These are phyloP conservation scores for Saturnispora quitensis DNA, from an alignment of 805 yeast species.

Conservation along the genomic window DNA sequence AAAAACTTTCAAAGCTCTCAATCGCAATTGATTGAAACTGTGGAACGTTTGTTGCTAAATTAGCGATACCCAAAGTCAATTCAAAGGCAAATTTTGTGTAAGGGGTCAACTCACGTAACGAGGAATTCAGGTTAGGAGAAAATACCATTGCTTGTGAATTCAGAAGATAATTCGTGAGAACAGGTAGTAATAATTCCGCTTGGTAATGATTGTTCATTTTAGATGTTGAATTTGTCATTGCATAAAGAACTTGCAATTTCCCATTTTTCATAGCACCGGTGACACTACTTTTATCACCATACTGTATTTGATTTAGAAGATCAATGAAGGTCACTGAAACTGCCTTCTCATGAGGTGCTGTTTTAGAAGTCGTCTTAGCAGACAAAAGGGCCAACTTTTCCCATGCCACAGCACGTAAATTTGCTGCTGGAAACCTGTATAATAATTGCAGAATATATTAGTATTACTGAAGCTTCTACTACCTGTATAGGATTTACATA, in stretches of 20 bases:
- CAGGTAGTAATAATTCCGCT: slow-evolving; percentile 35
- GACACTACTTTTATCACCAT: background rate
- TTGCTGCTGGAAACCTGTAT: slow-evolving; percentile 27
- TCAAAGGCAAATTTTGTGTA: slow-evolving; percentile 33
- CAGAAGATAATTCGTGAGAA: slow-evolving; percentile 37
- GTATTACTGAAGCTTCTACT: background rate
- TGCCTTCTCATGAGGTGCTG: slow-evolving; percentile 15
- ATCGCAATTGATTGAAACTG: slow-evolving; percentile 11
- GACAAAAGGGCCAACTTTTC: slow-evolving; percentile 29
- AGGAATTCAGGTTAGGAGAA: slow-evolving; percentile 22
- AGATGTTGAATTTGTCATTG: slow-evolving; percentile 41
- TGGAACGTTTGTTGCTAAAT: slow-evolving; percentile 19
- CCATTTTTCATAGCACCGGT: background rate
- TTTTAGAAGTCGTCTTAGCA: slow-evolving; percentile 17
- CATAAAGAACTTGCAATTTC: slow-evolving; percentile 46
- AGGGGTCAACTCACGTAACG: slow-evolving; percentile 27
- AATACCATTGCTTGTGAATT: slow-evolving; percentile 38
- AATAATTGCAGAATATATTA: background rate
- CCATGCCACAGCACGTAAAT: slow-evolving; percentile 31
- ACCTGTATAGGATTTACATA: slow-evolving; percentile 8
- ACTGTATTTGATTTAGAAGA: background rate
- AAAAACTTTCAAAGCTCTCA: slow-evolving; percentile 4
- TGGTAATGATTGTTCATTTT: slow-evolving; percentile 29
- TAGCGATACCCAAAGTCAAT: slow-evolving; percentile 26
- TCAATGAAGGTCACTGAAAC: slow-evolving; percentile 19